Conservation (phyloP, 108 stramenopile species). For the Aurantiochytrium sp. region DNA sequence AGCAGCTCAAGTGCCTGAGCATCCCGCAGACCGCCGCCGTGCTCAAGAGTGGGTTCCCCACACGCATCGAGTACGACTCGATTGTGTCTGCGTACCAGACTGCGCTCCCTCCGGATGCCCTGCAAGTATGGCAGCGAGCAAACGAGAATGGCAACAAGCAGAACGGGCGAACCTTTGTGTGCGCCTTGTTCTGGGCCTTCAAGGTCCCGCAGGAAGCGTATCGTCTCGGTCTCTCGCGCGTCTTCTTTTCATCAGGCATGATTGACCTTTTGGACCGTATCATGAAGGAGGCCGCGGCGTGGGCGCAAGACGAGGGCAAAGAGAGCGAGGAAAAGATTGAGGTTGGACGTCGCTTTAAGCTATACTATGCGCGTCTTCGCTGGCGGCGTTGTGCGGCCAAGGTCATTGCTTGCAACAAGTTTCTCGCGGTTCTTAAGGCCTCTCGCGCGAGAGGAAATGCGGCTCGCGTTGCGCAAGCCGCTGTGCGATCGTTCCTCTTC, state of each 20-base stretch:
- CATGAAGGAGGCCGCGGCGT: constrained; percentile 5
- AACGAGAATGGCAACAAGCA: not conserved
- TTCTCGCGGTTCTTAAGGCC: not conserved
- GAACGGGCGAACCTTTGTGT: not conserved
- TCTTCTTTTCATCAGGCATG: constrained; percentile 10
- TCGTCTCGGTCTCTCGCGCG: not conserved
- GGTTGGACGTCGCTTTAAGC: not conserved
- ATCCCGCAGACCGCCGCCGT: constrained; percentile 7
- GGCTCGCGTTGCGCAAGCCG: not conserved
- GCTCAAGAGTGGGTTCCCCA: not conserved
- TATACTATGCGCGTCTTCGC: constrained; percentile 8
- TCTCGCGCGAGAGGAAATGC: not conserved
- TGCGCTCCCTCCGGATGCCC: not conserved
- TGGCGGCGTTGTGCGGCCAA: not conserved
- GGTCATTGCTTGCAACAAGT: constrained; percentile 13
- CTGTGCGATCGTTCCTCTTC: not conserved
- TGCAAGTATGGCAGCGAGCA: not conserved
- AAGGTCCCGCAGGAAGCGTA: not conserved
- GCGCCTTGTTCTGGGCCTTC: constrained; percentile 9
- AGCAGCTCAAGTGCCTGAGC: constrained; percentile 1
- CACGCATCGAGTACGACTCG: constrained; percentile 11
- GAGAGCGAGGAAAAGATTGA: not conserved
- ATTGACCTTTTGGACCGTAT: not conserved
- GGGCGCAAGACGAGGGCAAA: constrained; percentile 17
- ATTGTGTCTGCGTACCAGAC: not conserved